Base-by-base conservation (phyloP, 2,329 filamentous ascomycete genomes). In the Colletotrichum karsti region DNA sequence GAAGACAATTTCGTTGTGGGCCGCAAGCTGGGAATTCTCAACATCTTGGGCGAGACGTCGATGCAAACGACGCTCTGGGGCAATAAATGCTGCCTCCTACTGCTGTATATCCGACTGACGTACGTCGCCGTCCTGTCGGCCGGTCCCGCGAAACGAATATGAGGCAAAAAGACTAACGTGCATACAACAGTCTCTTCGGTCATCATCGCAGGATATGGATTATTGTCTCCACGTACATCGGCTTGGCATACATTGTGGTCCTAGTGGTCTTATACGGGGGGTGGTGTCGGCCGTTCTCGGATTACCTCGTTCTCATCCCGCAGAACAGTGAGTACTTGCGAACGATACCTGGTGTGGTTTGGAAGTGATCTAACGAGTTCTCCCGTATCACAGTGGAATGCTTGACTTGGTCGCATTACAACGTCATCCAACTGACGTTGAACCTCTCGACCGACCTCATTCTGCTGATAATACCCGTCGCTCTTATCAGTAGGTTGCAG, bases 11-110 rank as follows among this genome's bases (percentile, higher is more conserved):
- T 22, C 10, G 63, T 48, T 4, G 30, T 39, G 13, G 63, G 62
- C 5, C 51, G 56, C 15, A 33, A 48, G 13, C 56, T 69, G 4
- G 67, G 67, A 1, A 62, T 69, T 1, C 5, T 67, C 12, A 69
- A 69, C 26, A 50, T 67, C 15, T 44, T 69, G 1, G 51, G 42
- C 13, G 63, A 69, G 24, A 69, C 67, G 2, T 28, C 62, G n/a
- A 67, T 69, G 9, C 56, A 69, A 24, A 69, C 67, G 18, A 69
- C 67, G 7, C 39, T 69, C 4, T 69, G 63, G 67, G 67, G 67
- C 5, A 69, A 69, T 9, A 69, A 69, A 39, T 61, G 56, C 22
- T 69, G 67, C 26, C 35, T 69, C 3, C n/a, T 69, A 28, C 12
- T 69, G 6, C 22, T 69, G 5, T 69, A 67, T 13, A 51, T 56